phyloP scores from a whole-genome alignment of 202 grass and related monocot species.

The Hordeum pubiflorum region DNA sequence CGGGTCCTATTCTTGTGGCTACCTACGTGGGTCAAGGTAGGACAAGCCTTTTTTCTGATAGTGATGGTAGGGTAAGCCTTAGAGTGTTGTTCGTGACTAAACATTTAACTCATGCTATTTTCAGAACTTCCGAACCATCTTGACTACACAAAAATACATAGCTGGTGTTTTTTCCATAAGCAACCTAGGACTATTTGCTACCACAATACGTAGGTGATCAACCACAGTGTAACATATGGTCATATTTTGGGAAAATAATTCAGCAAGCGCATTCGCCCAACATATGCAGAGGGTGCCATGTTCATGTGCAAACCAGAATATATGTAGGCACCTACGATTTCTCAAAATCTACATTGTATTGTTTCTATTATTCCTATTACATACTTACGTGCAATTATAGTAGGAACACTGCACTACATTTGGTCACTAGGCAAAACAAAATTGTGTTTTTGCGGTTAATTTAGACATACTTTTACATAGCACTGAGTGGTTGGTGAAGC shows the following conservation, averaged over 20 bases:
- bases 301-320: not conserved
- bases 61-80: too few relatives aligned
- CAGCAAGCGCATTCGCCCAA: not conserved
- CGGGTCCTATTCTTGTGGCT: not conserved
- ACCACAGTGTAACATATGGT: not conserved
- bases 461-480: not conserved
- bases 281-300: not conserved
- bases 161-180: not conserved
- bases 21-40: not conserved
- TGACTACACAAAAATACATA: not conserved
- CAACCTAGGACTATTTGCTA: not conserved
- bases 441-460: not conserved
- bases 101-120: too few relatives aligned
- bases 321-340: not conserved
- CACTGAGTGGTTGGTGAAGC: not conserved
- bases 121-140: not conserved
- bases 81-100: too few relatives aligned
- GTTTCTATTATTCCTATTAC: not conserved
- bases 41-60: too few relatives aligned
- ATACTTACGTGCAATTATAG: not conserved
- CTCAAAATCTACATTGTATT: not conserved
- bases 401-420: not conserved
- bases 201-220: not conserved
- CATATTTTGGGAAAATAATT: not conserved
- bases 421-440: not conserved